phyloP scores from a whole-genome alignment of 805 yeast genomes.

The Yarrowia hollandica region DNA sequence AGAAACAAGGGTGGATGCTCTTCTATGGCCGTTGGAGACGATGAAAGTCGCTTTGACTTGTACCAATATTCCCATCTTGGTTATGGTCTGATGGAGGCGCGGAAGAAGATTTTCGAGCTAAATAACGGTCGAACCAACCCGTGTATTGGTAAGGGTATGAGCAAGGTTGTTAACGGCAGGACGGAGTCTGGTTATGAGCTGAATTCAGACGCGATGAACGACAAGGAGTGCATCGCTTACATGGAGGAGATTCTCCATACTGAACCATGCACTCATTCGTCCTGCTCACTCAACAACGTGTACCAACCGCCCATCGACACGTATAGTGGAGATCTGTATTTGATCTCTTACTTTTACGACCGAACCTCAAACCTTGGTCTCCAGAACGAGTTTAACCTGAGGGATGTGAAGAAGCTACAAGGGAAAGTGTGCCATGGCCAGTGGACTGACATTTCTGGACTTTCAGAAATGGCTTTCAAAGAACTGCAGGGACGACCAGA shows the following conservation, averaged over 20 bases:
- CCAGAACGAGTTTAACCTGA: slow-evolving; percentile 81
- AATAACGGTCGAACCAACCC: slow-evolving; percentile 36
- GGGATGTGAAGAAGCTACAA: slow-evolving; percentile 77
- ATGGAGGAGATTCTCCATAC: slow-evolving; percentile 9
- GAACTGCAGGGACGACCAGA: slow-evolving; percentile 75
- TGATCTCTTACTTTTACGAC: slow-evolving; percentile 93
- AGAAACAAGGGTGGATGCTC: slow-evolving; percentile 39
- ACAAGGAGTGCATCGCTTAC: slow-evolving; percentile 8
- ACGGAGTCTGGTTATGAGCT: slow-evolving; percentile 4
- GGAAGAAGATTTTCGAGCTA: slow-evolving; percentile 66
- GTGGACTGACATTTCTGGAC: slow-evolving; percentile 49
- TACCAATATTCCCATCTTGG: slow-evolving; percentile 95
- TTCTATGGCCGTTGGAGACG: slow-evolving; percentile 46
- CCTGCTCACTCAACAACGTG: slow-evolving; percentile 94
- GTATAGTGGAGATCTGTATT: slow-evolving; percentile 65
- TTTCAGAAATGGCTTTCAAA: slow-evolving; percentile 42
- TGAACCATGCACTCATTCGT: slow-evolving; percentile 47
- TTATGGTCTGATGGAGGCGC: slow-evolving; percentile 91
- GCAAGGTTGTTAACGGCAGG: background rate
- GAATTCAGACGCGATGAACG: background rate
- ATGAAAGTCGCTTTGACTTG: slow-evolving; percentile 78
- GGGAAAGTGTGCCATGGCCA: slow-evolving; percentile 78
- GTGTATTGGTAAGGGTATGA: slow-evolving; percentile 21
- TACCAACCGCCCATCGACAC: slow-evolving; percentile 84
- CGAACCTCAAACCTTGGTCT: slow-evolving; percentile 88